Evolutionary conservation across 108 stramenopile genomes (phyloP).

Genomic region (Cyclotella cryptica): DNA sequence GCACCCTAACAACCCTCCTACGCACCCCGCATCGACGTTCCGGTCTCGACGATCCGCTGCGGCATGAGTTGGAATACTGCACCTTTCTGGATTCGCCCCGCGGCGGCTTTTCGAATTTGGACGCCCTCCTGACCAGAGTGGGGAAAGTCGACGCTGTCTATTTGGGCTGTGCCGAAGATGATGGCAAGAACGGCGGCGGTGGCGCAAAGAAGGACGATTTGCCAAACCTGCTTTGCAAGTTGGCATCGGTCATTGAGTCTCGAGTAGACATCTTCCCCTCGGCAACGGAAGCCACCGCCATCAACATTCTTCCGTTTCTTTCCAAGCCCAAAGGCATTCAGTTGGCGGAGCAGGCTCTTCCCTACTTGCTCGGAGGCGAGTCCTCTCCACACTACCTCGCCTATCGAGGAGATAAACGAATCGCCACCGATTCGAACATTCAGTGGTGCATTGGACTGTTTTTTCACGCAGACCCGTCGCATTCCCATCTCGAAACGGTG

Average conservation of each 20-base stretch:
- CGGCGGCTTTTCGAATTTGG: slow-evolving; percentile 65
- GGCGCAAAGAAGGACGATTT: slow-evolving; percentile 20
- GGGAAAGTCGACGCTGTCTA: slow-evolving; percentile 47
- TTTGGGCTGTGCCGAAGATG: slow-evolving; percentile 47
- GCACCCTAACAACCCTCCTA: slow-evolving; percentile 51
- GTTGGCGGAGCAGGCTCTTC: slow-evolving; percentile 29
- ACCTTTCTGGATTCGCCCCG: slow-evolving; percentile 66
- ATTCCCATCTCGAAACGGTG: slow-evolving; percentile 21
- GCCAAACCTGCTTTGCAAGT: slow-evolving; percentile 9
- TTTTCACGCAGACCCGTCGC: slow-evolving; percentile 24
- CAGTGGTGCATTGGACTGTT: slow-evolving; percentile 38
- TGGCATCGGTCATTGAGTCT: slow-evolving; percentile 46
- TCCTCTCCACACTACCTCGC: slow-evolving; percentile 19
- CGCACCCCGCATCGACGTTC: slow-evolving; percentile 50
- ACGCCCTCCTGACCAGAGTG: slow-evolving; percentile 65
- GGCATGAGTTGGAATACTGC: slow-evolving; percentile 58
- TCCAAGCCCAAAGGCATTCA: slow-evolving; percentile 34
- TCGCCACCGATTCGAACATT: slow-evolving; percentile 39
- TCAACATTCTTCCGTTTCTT: slow-evolving; percentile 17
- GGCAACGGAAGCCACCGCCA: slow-evolving; percentile 2
- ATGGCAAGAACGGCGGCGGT: background rate
- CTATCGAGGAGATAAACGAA: slow-evolving; percentile 48
- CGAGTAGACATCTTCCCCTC: slow-evolving; percentile 32
- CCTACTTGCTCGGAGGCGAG: slow-evolving; percentile 40
- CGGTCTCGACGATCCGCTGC: slow-evolving; percentile 45